Conservation (phyloP, 192 early-diverging fungal species). For the Dimargaris cristalligena region DNA sequence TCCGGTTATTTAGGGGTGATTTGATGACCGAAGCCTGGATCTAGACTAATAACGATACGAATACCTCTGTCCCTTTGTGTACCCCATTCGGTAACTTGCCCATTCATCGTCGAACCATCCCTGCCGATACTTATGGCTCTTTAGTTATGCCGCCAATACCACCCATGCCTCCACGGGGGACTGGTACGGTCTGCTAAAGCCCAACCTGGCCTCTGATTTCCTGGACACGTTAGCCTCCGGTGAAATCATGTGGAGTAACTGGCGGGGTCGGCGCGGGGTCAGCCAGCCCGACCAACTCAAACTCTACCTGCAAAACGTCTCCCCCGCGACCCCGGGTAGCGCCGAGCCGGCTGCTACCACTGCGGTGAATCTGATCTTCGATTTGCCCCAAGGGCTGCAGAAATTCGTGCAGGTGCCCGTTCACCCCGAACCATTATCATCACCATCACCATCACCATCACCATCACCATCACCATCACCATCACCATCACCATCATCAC, state of each 20-base stretch:
- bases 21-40: not conserved
- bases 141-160: slow-evolving; percentile 32
- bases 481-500: slow-evolving; percentile 17
- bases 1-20: not conserved
- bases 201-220: slow-evolving; percentile 21
- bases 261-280: slow-evolving; percentile 34
- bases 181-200: slow-evolving; percentile 33
- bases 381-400: slow-evolving; percentile 20
- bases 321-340: not conserved
- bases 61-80: too few relatives aligned
- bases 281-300: slow-evolving; percentile 21
- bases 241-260: slow-evolving; percentile 27
- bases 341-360: not conserved
- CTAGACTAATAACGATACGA: not conserved
- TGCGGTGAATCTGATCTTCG: slow-evolving; percentile 22
- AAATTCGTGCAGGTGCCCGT: slow-evolving; percentile 27
- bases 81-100: too few relatives aligned
- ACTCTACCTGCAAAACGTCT: slow-evolving; percentile 13
- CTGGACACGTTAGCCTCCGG: slow-evolving; percentile 22
- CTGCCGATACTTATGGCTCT: not conserved
- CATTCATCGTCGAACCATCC: too few relatives aligned
- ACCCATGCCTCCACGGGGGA: slow-evolving; percentile 36
- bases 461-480: not conserved
- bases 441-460: slow-evolving; percentile 14
- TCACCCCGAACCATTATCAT: slow-evolving; percentile 20